A percentile compares a stretch with the other conserved stretches of the same genome.
phyloP scores from a whole-genome alignment of 2,329 filamentous ascomycete genomes.

The Neofusicoccum kwambonambiense region DNA sequence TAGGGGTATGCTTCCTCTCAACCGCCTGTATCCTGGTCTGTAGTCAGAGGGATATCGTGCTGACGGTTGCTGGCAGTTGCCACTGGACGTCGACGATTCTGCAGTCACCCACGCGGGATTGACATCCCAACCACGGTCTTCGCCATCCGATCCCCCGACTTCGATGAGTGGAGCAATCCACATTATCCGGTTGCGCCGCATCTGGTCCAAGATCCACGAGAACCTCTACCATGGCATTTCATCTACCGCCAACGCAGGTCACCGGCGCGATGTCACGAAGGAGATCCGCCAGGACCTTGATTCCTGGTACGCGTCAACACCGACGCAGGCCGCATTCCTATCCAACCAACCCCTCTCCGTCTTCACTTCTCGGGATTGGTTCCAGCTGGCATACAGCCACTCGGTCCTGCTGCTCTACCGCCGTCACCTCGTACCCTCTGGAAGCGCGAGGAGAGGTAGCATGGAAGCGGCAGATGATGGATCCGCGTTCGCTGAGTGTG shows the following conservation, averaged over 20 bases:
- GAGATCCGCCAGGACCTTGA: conserved; percentile 23
- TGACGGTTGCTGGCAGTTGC: conserved; percentile 20
- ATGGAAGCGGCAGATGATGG: too few species aligned
- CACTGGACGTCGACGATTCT: conserved; percentile 19
- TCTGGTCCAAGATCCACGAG: conserved; percentile 26
- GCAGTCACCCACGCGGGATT: too few species aligned
- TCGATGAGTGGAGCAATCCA: conserved; percentile 28
- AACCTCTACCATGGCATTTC: conserved; percentile 20
- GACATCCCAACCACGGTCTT: not conserved
- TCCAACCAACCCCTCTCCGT: conserved; percentile 25
- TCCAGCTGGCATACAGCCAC: conserved; percentile 40
- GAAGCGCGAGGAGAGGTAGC: too few species aligned
- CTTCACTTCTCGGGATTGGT: conserved; percentile 41
- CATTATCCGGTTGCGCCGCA: conserved; percentile 25
- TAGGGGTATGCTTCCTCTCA: not conserved
- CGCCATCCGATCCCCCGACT: conserved; percentile 22
- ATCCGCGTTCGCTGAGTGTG: conserved; percentile 20
- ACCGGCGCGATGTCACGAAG: not conserved
- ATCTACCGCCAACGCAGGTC: not conserved
- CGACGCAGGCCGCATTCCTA: conserved; percentile 17
- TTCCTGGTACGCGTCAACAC: conserved; percentile 25
- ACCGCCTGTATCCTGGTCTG: too few species aligned
- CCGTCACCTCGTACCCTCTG: conserved; percentile 18
- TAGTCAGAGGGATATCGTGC: too few species aligned
- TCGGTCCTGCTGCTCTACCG: conserved; percentile 42